A percentile compares a stretch with the other conserved stretches of the same genome.
Evolutionary conservation across 768 basidiomycete genomes (phyloP).

Genomic region (Pleurotus eryngii): DNA sequence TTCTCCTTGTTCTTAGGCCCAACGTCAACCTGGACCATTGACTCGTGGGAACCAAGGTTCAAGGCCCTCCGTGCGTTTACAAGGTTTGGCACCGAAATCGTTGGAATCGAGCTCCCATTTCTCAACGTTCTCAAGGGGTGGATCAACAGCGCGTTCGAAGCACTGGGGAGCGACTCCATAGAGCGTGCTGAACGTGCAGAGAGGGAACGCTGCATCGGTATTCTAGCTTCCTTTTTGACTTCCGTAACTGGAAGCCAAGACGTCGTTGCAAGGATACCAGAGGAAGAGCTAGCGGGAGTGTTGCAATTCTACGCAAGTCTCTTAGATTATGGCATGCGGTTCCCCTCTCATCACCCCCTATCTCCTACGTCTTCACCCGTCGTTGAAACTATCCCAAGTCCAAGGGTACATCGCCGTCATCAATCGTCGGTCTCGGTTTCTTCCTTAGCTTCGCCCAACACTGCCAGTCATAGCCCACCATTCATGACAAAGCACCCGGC

Average conservation of each 20-base stretch:
- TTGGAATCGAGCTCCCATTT: conserved; percentile 61
- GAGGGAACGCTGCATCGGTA: conserved; percentile 60
- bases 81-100: conserved; percentile 52
- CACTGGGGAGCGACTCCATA: conserved; percentile 27
- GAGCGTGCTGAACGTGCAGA: conserved; percentile 47
- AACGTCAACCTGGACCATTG: conserved; percentile 52
- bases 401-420: conserved; percentile 51
- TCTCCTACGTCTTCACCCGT: conserved; percentile 30
- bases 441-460: conserved; percentile 31
- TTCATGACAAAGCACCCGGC: conserved; percentile 43
- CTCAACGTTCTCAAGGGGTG: conserved; percentile 57
- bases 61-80: conserved; percentile 67
- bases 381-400: conserved; percentile 26
- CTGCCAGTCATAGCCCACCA: conserved; percentile 9
- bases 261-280: conserved; percentile 57
- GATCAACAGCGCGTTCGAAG: conserved; percentile 63
- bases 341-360: conserved; percentile 18
- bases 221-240: conserved; percentile 56
- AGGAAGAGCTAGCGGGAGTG: conserved; percentile 52
- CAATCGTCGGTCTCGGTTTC: conserved; percentile 57
- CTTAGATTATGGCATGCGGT: conserved; percentile 49
- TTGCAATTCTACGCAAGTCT: conserved; percentile 59
- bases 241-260: conserved; percentile 46
- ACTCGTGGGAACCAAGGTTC: conserved; percentile 69
- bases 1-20: conserved; percentile 58